Evolutionary conservation across 208 protist genomes (phyloP), one percentile per base, ranked within the genome.

Genomic region (Trypanosoma avium): DNA sequence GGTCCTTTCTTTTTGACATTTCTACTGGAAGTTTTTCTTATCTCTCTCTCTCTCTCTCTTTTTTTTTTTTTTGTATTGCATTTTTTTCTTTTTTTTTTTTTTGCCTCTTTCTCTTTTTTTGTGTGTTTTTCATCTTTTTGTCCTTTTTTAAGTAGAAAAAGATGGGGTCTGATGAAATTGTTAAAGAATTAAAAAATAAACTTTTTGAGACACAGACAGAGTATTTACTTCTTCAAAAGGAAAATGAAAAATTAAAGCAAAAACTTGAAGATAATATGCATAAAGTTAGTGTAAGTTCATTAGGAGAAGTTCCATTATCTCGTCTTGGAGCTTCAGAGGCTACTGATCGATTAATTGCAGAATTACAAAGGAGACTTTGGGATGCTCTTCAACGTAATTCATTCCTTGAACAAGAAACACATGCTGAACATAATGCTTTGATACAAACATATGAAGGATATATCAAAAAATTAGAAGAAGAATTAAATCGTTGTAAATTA

Each of bases 381-480:
- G 65, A 70, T 57, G 57, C 22, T 26, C 36, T 58, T 4, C 65
- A 63, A 32, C 65, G 65, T 17, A 70, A 70, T 40, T 57, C 54
- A 4, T 62, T 70, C 55, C 54, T 70, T 8, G 65, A 70, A 46
- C 65, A 70, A 22, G 45, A 70, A 36, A 46, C 65, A 36, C 65
- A 70, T 22, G 55, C 45, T 4, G 47, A 57, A 27, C 65, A 70
- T 32, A 63, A 7, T 17, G 65, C 65, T 12, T 10, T 70, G 9
- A 53, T 56, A 24, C 65, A 70, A 46, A 57, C 24, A 26, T 70
- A 70, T 22, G 65, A 70, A 8, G 57, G 46, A 1, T 63, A 62
- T 40, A 70, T 70, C 26, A 52, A 70, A 15, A 22, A 29, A 6
- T 30, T 70, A 12, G 65, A 70, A 24, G 40, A 64, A 2, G 54